Evolutionary conservation across 306 rosid species (phyloP), one percentile per base, ranked within the genome.

Genomic region (Quercus agrifolia): DNA sequence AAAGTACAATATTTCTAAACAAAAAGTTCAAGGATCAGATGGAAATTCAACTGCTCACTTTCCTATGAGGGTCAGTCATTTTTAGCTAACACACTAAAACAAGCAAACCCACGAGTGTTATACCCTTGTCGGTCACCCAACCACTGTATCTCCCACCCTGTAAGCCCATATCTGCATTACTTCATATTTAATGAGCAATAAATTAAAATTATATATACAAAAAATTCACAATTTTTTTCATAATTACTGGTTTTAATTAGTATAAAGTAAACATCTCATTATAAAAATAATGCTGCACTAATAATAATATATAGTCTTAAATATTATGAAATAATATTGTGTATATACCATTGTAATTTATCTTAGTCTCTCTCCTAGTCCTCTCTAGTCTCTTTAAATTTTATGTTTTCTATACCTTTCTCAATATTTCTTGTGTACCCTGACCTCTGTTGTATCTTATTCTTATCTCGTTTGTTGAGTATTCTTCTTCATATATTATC

Each of bases 31-130:
- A 67, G 68, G 54, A 12, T 1, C 41, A 79, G 80, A 66, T 21
- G 77, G 89, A 8, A 83, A 74, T 78, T 83, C 84, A 92, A 87
- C 99, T 80, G 82, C 93, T 90, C 92, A 62, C 95, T 90, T 92
- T 91, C 90, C 67, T 9, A 38, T 25, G n/a, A 56, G 51, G 83
- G 81, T 74, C 31, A 56, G 74, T 87, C 77, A 78, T 38, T 33
- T 83, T 87, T 49, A 89, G 86, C 91, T 83, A 92, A 85, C 19
- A 87, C 94, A 89, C 90, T 84, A 66, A 2, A 69, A 17, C 46
- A 79, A 78, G 87, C 76, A 90, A 87, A 86, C 71, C 87, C 84
- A 61, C 84, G 56, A 63, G 67, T 62, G 15, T 87, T 49, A 77
- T 79, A 83, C 87, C 87, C 73, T 67, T 44, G 62, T 62, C 77